Evolutionary conservation across 169 alveolate species (phyloP).

Genomic region (Eimeria praecox): DNA sequence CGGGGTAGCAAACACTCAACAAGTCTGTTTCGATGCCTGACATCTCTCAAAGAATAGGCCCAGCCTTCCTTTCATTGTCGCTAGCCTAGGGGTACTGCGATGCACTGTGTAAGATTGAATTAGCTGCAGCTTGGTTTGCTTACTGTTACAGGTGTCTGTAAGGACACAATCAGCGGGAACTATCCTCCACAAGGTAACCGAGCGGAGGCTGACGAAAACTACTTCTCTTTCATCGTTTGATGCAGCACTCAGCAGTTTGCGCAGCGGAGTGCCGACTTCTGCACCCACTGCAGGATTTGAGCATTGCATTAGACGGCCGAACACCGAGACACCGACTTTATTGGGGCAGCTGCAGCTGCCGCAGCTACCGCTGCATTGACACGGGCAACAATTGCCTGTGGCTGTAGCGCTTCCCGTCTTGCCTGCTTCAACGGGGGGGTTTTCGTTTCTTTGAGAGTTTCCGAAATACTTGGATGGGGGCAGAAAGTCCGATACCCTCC

Average conservation of each 20-base stretch:
- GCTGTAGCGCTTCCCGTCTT: background rate
- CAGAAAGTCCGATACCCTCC: constrained; percentile 57
- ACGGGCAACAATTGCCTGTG: background rate
- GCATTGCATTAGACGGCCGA: constrained; percentile 15
- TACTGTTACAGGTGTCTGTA: background rate
- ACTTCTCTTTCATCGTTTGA: constrained; percentile 54
- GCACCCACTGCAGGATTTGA: constrained; percentile 69
- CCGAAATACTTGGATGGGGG: background rate
- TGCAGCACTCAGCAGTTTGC: constrained; percentile 61
- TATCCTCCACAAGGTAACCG: constrained; percentile 72
- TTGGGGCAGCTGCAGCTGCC: background rate
- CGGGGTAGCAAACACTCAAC: background rate
- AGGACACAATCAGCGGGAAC: background rate
- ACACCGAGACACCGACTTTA: background rate
- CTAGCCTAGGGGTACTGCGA: background rate
- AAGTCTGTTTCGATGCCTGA: background rate
- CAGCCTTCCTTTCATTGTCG: background rate
- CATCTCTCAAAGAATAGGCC: background rate
- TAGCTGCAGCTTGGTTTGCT: background rate
- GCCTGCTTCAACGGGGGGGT: background rate
- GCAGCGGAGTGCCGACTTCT: constrained; percentile 58
- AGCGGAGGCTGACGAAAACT: constrained; percentile 65
- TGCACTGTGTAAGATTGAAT: background rate
- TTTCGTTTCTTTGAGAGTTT: background rate
- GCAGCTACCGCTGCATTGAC: constrained; percentile 12